Percentiles rank a stretch among this genome's conserved stretches.
Conservation (phyloP, 441 rosid genomes). For the Erysimum cheiri region DNA sequence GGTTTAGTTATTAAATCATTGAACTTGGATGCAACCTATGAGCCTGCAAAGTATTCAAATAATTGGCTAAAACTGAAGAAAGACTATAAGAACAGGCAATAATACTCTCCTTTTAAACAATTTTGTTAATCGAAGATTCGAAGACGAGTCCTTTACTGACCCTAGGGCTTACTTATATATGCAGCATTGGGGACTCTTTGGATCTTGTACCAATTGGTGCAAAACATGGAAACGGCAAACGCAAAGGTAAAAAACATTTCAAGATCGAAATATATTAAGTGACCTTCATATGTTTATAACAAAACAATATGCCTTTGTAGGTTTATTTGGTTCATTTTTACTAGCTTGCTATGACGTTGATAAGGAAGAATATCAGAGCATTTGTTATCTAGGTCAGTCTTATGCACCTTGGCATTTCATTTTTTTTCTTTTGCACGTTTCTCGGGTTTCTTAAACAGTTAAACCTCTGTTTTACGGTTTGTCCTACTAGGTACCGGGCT, state of each 20-base stretch:
- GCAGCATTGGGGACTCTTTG: conserved; percentile 87
- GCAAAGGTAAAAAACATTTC: conserved; percentile 56
- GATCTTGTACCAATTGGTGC: conserved; percentile 95
- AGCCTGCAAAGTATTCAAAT: conserved; percentile 85
- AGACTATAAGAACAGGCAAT: conserved; percentile 76
- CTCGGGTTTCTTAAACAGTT: conserved; percentile 5
- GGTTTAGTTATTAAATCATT: conserved; percentile 89
- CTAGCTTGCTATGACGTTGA: conserved; percentile 81
- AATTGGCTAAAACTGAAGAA: conserved; percentile 95
- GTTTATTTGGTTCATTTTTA: conserved; percentile 89
- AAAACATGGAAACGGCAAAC: conserved; percentile 90
- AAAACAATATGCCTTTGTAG: conserved; percentile 46
- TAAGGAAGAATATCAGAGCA: conserved; percentile 86
- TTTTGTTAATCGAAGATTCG: neutral
- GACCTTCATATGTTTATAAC: conserved; percentile 16
- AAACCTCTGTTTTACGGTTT: conserved; percentile 13
- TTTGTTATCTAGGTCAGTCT: conserved; percentile 77
- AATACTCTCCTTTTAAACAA: conserved; percentile 12
- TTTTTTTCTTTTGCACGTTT: neutral
- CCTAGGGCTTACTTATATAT: conserved; percentile 12
- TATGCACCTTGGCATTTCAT: conserved; percentile 23
- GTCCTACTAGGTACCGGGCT: conserved; percentile 73
- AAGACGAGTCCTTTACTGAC: conserved; percentile 11
- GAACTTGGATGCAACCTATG: conserved; percentile 87
- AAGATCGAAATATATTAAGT: conserved; percentile 11